Conservation (phyloP, 192 early-diverging fungal genomes). For the Phlyctochytrium planicorne region DNA sequence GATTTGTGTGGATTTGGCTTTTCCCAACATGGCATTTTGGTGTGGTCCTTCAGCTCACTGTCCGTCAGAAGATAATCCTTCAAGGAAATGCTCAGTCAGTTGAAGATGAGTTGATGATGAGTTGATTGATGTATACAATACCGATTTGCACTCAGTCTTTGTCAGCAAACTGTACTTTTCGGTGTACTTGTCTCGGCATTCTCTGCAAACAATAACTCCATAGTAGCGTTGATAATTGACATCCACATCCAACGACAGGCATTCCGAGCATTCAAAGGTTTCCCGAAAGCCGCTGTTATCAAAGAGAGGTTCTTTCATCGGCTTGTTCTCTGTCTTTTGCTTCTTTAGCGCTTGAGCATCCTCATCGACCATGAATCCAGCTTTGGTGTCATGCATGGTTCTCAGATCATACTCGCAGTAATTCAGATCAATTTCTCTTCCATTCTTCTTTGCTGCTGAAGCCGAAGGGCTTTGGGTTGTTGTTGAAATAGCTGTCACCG, state of each 20-base stretch:
- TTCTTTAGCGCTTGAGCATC: slow-evolving; percentile 33
- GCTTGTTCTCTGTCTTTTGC: not conserved
- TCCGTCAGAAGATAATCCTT: slow-evolving; percentile 94
- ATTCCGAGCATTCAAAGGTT: slow-evolving; percentile 65
- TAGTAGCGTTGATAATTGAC: slow-evolving; percentile 70
- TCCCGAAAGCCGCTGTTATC: not conserved
- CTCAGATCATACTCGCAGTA: slow-evolving; percentile 85
- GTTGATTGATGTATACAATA: too few species aligned
- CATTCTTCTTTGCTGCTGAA: not conserved
- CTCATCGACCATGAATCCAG: slow-evolving; percentile 80
- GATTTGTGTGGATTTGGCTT: slow-evolving; percentile 93
- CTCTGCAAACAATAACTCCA: slow-evolving; percentile 69
- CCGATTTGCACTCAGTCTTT: slow-evolving; percentile 90
- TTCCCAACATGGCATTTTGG: slow-evolving; percentile 77
- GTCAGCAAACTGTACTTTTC: slow-evolving; percentile 94
- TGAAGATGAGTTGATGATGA: too few species aligned
- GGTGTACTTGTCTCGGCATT: slow-evolving; percentile 69
- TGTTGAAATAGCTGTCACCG: not conserved
- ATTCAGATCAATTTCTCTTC: slow-evolving; percentile 37
- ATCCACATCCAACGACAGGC: slow-evolving; percentile 82
- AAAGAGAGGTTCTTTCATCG: not conserved
- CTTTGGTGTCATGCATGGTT: slow-evolving; percentile 81
- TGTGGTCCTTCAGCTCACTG: slow-evolving; percentile 82
- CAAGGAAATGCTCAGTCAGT: not conserved
- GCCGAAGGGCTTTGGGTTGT: not conserved